Evolutionary conservation across 1,284 basidiomycete genomes (phyloP).

Genomic region (Termitomyces sp.): DNA sequence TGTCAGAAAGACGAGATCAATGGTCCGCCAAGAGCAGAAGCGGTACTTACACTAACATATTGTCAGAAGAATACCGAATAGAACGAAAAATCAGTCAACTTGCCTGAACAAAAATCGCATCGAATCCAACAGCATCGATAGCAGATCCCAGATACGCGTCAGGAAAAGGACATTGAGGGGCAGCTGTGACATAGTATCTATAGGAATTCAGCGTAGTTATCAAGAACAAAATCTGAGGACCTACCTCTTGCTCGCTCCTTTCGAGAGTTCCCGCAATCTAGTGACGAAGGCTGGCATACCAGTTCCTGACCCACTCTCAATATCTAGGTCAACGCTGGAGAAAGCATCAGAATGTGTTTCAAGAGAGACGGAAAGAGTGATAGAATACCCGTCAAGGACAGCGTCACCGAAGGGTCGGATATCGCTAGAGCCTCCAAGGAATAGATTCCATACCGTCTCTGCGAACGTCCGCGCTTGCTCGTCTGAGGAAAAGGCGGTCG

Average conservation of each 20-base stretch:
- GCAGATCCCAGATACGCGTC: slow-evolving; percentile 52
- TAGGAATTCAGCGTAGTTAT: neutral
- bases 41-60: slow-evolving; percentile 6
- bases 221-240: neutral
- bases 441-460: slow-evolving; percentile 58
- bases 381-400: slow-evolving; percentile 57
- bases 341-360: neutral
- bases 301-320: slow-evolving; percentile 52
- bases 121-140: slow-evolving; percentile 51
- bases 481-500: slow-evolving; percentile 44
- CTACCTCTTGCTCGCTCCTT: slow-evolving; percentile 48
- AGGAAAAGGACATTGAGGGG: slow-evolving; percentile 66
- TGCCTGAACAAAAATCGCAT: slow-evolving; percentile 58
- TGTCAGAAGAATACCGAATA: neutral
- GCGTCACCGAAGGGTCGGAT: slow-evolving; percentile 58
- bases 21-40: neutral
- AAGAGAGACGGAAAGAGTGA: neutral
- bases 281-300: slow-evolving; percentile 53
- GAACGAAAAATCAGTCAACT: slow-evolving; percentile 1
- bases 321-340: slow-evolving; percentile 56
- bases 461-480: slow-evolving; percentile 48
- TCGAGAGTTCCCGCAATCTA: slow-evolving; percentile 41
- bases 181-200: slow-evolving; percentile 59
- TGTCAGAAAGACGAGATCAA: neutral
- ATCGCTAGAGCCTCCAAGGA: slow-evolving; percentile 53